These are phyloP conservation scores for Blyttiomyces sp. DNA, from an alignment of 371 early-diverging fungal species.

Conservation along the genomic window DNA sequence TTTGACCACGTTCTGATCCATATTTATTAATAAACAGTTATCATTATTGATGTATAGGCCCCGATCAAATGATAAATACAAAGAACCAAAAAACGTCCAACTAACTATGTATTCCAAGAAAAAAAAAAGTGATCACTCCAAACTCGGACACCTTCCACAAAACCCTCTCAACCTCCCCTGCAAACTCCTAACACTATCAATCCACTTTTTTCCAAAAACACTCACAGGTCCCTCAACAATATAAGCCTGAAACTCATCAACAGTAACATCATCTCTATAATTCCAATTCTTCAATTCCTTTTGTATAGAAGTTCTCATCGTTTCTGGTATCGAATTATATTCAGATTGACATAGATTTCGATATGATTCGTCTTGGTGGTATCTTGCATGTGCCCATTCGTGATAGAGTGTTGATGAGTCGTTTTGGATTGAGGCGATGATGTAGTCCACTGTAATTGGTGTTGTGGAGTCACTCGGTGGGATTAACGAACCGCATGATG, in stretches of 20 bases:
- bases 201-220: conserved; percentile 44
- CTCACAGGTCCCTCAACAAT: conserved; percentile 34
- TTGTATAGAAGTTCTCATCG: conserved; percentile 7
- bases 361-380: conserved; percentile 23
- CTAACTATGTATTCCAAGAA: no score
- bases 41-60: no score
- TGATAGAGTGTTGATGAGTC: conserved; percentile 43
- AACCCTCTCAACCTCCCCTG: conserved; percentile 14
- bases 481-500: neutral
- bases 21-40: no score
- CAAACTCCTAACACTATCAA: neutral
- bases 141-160: conserved; percentile 14
- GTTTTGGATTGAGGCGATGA: conserved; percentile 25
- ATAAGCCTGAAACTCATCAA: conserved; percentile 53
- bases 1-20: no score
- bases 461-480: neutral
- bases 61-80: no score
- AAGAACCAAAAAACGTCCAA: no score
- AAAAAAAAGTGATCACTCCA: neutral
- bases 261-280: conserved; percentile 28
- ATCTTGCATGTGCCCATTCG: conserved; percentile 47
- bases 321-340: conserved; percentile 12
- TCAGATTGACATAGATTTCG: conserved; percentile 10
- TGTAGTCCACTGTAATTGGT: neutral
- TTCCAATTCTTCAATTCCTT: conserved; percentile 33